Evolutionary conservation across 257 asterid species (phyloP), one percentile per base, ranked within the genome.

Genomic region (Marsdenia floribunda): DNA sequence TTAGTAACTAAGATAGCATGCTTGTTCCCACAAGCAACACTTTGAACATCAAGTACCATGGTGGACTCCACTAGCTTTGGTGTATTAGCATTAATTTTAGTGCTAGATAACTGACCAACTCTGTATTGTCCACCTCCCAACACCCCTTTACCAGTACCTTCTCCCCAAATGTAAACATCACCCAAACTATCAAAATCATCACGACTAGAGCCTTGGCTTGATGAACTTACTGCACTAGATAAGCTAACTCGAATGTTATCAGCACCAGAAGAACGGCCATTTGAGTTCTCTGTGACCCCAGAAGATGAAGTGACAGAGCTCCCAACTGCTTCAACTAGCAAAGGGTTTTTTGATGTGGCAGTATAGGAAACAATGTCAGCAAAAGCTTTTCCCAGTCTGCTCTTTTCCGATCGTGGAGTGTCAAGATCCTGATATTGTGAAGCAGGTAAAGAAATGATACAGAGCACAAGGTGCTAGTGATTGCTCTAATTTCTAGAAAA

Each of bases 111-210:
- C 50, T 71, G 54, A 55, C 79, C 80, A 46, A 72, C 75, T 75
- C 80, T 79, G 67, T 46, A 75, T 61, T 60, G 71, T 58, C 96
- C 96, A 63, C 97, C 93, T 67, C 95, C 92, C 74, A 89, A 71
- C 18, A 86, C 77, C 65, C 96, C 96, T 35, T 85, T 81, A 18
- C 93, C 91, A 46, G 85, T 77, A 70, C 91, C 90, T 82, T 93
- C 96, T 26, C 98, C 98, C 94, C 96, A 93, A 68, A 91, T 87
- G 88, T 83, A 91, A 82, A 91, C 91, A 79, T 93, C 98, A 18
- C 97, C 97, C 65, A 90, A 74, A 86, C 83, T 77, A 44, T 88
- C 96, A 57, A 87, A 84, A 68, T 93, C 98, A 79, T 93, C 98
- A 61, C 59, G 86, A 54, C 89, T 84, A 54, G 97, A 93, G 64